These are phyloP conservation scores for Neopestalotiopsis rosae DNA, from an alignment of 2,329 filamentous ascomycete genomes.

Conservation along the genomic window DNA sequence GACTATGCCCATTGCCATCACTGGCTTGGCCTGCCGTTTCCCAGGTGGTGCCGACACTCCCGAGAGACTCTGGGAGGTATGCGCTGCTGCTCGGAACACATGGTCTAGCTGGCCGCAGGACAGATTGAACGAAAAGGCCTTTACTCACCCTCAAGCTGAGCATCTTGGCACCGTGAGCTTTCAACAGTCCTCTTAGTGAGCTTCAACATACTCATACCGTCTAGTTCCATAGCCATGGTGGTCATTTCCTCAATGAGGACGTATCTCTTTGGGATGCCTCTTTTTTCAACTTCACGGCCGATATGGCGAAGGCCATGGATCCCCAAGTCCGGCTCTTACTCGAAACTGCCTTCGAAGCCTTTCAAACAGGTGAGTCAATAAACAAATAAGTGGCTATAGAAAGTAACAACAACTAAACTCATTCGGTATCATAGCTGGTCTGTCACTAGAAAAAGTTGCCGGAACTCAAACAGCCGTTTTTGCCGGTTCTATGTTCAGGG, in stretches of 20 bases:
- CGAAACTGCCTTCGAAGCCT: constrained; percentile 14
- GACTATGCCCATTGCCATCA: constrained; percentile 18
- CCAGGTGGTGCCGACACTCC: constrained; percentile 15
- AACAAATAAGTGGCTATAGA: not conserved
- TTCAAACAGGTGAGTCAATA: constrained; percentile 9
- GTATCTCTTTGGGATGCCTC: constrained; percentile 16
- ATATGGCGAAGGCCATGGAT: constrained; percentile 18
- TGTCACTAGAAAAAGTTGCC: constrained; percentile 12
- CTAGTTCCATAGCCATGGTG: constrained; percentile 12
- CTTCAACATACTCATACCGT: not conserved
- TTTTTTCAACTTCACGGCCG: constrained; percentile 18
- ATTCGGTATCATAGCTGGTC: constrained; percentile 3
- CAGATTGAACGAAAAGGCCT: constrained; percentile 5
- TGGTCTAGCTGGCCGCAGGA: constrained; percentile 13
- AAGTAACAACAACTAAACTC: no score
- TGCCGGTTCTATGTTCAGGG: constrained; percentile 9
- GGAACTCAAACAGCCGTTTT: constrained; percentile 16
- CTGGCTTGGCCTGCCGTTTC: constrained; percentile 19
- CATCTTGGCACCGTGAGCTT: constrained; percentile 14
- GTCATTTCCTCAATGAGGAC: constrained; percentile 10
- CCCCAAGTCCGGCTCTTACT: constrained; percentile 14
- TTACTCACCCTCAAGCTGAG: constrained; percentile 12
- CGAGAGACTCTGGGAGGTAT: constrained; percentile 18
- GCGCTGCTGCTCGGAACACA: constrained; percentile 6
- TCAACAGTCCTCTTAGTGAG: not conserved